Evolutionary conservation across 2,329 filamentous ascomycete species (phyloP).

Genomic region (Aspergillus pseudotamarii): DNA sequence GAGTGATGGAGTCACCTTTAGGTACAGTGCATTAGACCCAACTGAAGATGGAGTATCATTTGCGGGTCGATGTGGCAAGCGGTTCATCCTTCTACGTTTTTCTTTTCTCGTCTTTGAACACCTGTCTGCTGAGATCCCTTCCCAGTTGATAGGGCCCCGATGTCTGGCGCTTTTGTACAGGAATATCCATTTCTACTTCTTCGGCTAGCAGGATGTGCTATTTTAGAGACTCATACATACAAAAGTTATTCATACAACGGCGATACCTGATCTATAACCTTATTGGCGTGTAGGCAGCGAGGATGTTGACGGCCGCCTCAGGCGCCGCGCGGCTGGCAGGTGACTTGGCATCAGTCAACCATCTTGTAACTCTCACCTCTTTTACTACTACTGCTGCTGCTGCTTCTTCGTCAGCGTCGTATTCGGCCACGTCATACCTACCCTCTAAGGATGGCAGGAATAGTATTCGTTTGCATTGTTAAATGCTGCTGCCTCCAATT

Average conservation of each 20-base stretch:
- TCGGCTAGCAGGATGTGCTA: constrained; percentile 19
- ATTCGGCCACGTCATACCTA: neutral
- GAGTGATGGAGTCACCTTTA: constrained; percentile 35
- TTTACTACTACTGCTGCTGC: neutral
- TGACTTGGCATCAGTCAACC: constrained; percentile 1
- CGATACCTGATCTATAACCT: neutral
- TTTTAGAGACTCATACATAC: constrained; percentile 11
- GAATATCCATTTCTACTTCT: constrained; percentile 6
- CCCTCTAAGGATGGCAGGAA: neutral
- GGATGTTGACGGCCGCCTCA: neutral
- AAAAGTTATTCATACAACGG: constrained; percentile 15
- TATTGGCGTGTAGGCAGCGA: neutral
- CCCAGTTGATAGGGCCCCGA: neutral
- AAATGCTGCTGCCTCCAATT: neutral
- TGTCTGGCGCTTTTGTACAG: constrained; percentile 4
- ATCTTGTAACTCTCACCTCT: neutral
- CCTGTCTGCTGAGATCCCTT: neutral
- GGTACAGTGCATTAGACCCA: neutral
- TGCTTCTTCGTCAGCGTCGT: neutral
- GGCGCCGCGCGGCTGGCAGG: neutral
- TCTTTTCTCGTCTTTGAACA: neutral
- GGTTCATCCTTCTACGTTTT: neutral
- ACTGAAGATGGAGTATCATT: neutral
- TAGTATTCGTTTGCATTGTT: neutral
- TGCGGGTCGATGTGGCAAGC: neutral